These are phyloP conservation scores for Colletotrichum destructivum DNA, from an alignment of 2,329 filamentous ascomycete genomes.

Conservation along the genomic window DNA sequence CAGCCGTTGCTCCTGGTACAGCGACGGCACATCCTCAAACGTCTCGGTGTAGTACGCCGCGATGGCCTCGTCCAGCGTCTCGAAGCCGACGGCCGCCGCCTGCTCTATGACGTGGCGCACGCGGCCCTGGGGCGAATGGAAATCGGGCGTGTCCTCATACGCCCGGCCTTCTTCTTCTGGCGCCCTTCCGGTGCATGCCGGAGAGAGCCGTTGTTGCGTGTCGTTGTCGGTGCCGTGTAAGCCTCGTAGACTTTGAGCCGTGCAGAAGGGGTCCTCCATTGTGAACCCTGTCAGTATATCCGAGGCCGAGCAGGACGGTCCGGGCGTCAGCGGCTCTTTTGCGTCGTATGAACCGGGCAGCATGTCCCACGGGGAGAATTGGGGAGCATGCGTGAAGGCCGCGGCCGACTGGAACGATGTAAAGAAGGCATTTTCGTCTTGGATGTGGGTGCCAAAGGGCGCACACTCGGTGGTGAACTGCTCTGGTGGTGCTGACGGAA, in stretches of 20 bases:
- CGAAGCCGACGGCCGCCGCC: slow-evolving; percentile 1
- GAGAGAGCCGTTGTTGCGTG: neutral
- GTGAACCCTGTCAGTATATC: neutral
- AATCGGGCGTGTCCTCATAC: neutral
- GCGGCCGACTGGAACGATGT: neutral
- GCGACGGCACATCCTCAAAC: neutral
- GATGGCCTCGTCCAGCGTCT: slow-evolving; percentile 4
- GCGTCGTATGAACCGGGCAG: neutral
- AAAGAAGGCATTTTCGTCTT: neutral
- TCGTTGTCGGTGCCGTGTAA: neutral
- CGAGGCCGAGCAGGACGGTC: neutral
- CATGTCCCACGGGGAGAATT: neutral
- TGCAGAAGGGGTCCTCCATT: neutral
- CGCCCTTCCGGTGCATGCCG: neutral
- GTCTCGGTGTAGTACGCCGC: slow-evolving; percentile 11
- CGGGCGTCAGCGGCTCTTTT: neutral
- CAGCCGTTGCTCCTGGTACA: slow-evolving; percentile 9
- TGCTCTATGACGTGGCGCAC: slow-evolving; percentile 2
- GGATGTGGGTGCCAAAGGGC: neutral
- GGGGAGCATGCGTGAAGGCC: neutral
- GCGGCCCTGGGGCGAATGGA: neutral
- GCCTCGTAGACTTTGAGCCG: neutral
- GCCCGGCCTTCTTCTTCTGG: neutral
- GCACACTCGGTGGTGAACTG: neutral
- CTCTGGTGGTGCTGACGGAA: neutral